Percentiles rank a stretch among this genome's conserved stretches.
Conservation (phyloP, 495 filamentous ascomycete genomes). For the Penicillium subrubescens region DNA sequence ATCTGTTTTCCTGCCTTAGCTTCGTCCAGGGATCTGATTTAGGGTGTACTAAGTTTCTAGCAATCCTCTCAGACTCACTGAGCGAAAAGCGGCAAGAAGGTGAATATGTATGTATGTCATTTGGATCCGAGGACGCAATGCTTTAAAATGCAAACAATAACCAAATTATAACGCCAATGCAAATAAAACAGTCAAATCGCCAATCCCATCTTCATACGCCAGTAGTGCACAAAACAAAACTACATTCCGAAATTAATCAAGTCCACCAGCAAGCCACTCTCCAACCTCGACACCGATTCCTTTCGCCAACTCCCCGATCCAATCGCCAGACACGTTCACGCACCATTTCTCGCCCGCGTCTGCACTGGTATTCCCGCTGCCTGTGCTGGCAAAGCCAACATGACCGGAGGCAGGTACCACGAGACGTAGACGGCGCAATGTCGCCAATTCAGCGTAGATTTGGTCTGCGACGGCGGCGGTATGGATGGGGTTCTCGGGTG, state of each 20-base stretch:
- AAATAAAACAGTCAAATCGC: slow-evolving; percentile 13
- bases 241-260: slow-evolving; percentile 34
- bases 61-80: no score
- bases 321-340: slow-evolving; percentile 51
- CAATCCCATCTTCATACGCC: slow-evolving; percentile 2
- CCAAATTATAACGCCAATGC: slow-evolving; percentile 8
- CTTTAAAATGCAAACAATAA: neutral
- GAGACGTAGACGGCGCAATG: slow-evolving; percentile 75
- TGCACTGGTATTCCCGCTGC: slow-evolving; percentile 42
- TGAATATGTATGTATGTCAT: slow-evolving; percentile 10
- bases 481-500: slow-evolving; percentile 52
- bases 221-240: neutral
- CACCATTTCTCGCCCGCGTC: slow-evolving; percentile 51
- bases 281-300: slow-evolving; percentile 51
- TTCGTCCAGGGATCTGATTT: no score
- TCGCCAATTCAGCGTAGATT: slow-evolving; percentile 73
- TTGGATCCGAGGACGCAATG: neutral
- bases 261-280: slow-evolving; percentile 50
- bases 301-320: slow-evolving; percentile 52
- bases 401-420: slow-evolving; percentile 61
- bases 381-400: slow-evolving; percentile 31
- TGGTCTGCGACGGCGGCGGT: slow-evolving; percentile 56
- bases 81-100: no score
- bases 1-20: no score
- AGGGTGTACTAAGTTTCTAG: no score